Conservation (phyloP, 140 eudicot species). For the Oenanthe javanica region DNA sequence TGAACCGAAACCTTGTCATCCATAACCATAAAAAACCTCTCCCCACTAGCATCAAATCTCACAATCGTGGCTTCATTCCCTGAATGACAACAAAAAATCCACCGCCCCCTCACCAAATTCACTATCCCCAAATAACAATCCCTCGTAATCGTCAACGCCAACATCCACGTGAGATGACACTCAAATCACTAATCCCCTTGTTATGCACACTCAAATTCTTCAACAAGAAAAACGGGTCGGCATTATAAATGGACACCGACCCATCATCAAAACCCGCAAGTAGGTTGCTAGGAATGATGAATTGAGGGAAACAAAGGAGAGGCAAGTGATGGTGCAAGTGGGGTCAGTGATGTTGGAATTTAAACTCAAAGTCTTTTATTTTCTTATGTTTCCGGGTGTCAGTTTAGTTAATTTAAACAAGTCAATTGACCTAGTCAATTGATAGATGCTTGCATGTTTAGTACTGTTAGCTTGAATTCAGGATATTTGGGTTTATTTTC, state of each 20-base stretch:
- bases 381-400: no score
- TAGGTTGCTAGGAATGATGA: conserved; percentile 30
- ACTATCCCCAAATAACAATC: conserved; percentile 76
- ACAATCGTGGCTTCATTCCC: conserved; percentile 64
- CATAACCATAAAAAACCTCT: conserved; percentile 52
- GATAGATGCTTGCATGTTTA: no score
- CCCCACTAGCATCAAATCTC: conserved; percentile 43
- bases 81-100: conserved; percentile 58
- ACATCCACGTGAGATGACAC: conserved; percentile 67
- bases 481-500: no score
- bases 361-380: no score
- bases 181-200: conserved; percentile 49
- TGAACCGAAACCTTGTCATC: conserved; percentile 57
- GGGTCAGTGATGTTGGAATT: conserved; percentile 6
- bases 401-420: no score
- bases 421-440: no score
- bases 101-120: conserved; percentile 81
- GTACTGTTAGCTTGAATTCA: no score
- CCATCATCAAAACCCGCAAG: conserved; percentile 43
- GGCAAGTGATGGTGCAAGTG: conserved; percentile 35
- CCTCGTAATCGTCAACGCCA: conserved; percentile 64
- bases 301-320: conserved; percentile 31
- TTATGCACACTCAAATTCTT: conserved; percentile 41
- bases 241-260: conserved; percentile 36
- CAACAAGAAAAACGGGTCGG: conserved; percentile 46